phyloP scores from a whole-genome alignment of 1,139 yeast species.

The Eremothecium cymbalariae region DNA sequence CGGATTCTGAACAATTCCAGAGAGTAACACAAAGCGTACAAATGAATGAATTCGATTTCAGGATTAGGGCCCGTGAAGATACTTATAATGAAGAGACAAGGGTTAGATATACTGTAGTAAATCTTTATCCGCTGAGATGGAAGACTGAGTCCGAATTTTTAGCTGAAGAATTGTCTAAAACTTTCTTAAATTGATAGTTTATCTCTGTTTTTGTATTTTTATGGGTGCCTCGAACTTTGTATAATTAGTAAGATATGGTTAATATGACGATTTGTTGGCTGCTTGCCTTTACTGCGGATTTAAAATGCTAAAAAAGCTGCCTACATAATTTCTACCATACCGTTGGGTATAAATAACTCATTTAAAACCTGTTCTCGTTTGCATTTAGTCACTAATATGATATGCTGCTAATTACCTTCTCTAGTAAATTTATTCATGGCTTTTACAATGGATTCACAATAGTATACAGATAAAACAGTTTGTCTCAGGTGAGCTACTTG shows the following conservation, averaged over 20 bases:
- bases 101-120: conserved; percentile 63
- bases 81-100: conserved; percentile 71
- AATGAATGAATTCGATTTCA: conserved; percentile 63
- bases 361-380: too few relatives aligned
- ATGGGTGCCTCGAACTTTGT: background rate
- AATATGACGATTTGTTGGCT: background rate
- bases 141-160: conserved; percentile 55
- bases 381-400: too few relatives aligned
- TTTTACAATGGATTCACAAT: too few relatives aligned
- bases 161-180: conserved; percentile 28
- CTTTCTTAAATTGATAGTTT: conserved; percentile 7
- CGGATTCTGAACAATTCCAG: conserved; percentile 41
- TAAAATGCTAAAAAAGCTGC: too few relatives aligned
- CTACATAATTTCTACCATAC: too few relatives aligned
- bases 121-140: conserved; percentile 49
- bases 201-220: background rate
- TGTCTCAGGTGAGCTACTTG: too few relatives aligned
- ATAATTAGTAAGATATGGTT: background rate
- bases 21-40: conserved; percentile 45
- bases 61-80: conserved; percentile 78
- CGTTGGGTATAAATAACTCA: too few relatives aligned
- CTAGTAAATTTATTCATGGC: too few relatives aligned
- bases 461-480: too few relatives aligned
- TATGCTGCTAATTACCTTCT: too few relatives aligned
- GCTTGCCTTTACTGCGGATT: too few relatives aligned